These are phyloP conservation scores for Mortierella sp. DNA, from an alignment of 371 early-diverging fungal genomes.

Conservation along the genomic window DNA sequence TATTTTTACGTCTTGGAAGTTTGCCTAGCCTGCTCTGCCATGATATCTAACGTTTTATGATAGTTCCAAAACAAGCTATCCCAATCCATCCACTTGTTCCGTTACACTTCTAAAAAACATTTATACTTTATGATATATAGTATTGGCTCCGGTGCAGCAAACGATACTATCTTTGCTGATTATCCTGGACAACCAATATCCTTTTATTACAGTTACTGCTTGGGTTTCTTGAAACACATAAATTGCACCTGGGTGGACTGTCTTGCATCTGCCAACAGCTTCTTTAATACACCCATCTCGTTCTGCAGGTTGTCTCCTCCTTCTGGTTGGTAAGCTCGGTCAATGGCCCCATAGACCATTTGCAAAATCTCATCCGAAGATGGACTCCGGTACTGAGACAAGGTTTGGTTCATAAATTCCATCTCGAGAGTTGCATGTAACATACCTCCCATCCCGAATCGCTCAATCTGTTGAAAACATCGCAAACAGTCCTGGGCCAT, in stretches of 20 bases:
- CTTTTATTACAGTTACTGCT: no score
- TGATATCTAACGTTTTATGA: no score
- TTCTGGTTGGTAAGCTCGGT: constrained; percentile 73
- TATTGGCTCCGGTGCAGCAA: no score
- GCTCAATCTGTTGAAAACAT: constrained; percentile 82
- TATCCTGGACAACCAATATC: no score
- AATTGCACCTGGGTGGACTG: constrained; percentile 82
- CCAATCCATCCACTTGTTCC: no score
- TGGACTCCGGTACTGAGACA: constrained; percentile 77
- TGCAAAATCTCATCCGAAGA: constrained; percentile 71
- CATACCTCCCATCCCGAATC: constrained; percentile 91
- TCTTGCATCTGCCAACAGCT: constrained; percentile 72
- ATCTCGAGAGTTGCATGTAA: constrained; percentile 91
- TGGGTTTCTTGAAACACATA: constrained; percentile 77
- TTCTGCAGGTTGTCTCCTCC: constrained; percentile 68
- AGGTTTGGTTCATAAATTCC: constrained; percentile 86
- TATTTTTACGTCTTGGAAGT: background rate
- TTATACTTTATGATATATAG: no score
- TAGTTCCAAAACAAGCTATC: no score
- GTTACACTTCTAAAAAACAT: no score
- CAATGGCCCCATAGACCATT: constrained; percentile 77
- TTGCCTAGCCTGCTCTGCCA: no score
- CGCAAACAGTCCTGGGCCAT: constrained; percentile 85
- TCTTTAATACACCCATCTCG: constrained; percentile 73
- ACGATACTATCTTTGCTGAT: no score